Conservation (phyloP, 2,329 filamentous ascomycete genomes). For the Biscogniauxia mediterranea region DNA sequence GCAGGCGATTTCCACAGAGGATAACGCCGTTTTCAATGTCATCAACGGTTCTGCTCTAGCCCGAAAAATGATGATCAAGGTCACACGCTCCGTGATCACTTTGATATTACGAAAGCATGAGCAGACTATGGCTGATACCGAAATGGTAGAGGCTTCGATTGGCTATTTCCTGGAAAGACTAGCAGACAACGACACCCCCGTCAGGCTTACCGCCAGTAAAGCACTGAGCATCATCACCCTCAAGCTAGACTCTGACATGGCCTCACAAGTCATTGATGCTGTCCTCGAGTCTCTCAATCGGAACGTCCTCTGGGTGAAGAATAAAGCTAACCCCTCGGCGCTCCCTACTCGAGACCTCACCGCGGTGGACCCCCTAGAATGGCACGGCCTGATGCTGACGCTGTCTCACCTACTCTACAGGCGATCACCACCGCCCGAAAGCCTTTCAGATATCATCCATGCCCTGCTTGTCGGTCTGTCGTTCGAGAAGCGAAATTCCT, state of each 20-base stretch:
- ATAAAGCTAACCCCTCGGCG: constrained; percentile 32
- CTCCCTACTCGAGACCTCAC: constrained; percentile 59
- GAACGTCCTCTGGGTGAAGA: constrained; percentile 54
- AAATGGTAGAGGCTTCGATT: constrained; percentile 75
- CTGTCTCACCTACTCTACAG: constrained; percentile 84
- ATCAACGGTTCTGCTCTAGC: constrained; percentile 74
- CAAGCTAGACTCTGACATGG: constrained; percentile 77
- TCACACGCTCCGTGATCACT: constrained; percentile 71
- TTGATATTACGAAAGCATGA: constrained; percentile 58
- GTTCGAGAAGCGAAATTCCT: constrained; percentile 85
- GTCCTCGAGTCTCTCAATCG: constrained; percentile 68
- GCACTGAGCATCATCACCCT: constrained; percentile 83
- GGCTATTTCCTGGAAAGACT: constrained; percentile 76
- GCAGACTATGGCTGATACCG: constrained; percentile 42
- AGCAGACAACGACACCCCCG: constrained; percentile 85
- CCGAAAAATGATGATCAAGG: constrained; percentile 80
- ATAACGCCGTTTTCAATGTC: constrained; percentile 46
- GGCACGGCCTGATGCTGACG: constrained; percentile 90
- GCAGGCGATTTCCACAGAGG: constrained; percentile 54
- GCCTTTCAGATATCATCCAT: constrained; percentile 72
- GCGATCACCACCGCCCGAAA: constrained; percentile 69
- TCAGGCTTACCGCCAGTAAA: constrained; percentile 88
- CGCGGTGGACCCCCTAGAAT: constrained; percentile 76
- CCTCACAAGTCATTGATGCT: constrained; percentile 81
- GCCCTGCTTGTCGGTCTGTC: constrained; percentile 75